Percentiles rank a stretch among this genome's conserved stretches.
Evolutionary conservation across 129 eudicot species (phyloP).

Genomic region (Cynara cardunculus): DNA sequence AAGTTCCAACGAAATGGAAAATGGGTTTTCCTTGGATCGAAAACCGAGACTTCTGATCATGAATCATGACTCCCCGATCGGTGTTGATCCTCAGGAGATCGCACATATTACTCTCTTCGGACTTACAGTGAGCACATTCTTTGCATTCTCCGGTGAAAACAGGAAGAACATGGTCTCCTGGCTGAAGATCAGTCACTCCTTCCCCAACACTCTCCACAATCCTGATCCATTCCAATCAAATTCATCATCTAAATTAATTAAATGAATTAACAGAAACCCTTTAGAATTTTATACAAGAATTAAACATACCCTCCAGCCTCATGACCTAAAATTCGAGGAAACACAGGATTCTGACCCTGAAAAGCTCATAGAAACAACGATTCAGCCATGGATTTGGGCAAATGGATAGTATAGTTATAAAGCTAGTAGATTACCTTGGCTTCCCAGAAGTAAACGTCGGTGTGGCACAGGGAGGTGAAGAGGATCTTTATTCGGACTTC

Average conservation of each 20-base stretch:
- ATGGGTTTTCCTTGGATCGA: conserved; percentile 15
- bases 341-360: conserved; percentile 76
- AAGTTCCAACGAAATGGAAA: conserved; percentile 63
- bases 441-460: conserved; percentile 90
- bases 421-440: conserved; percentile 51
- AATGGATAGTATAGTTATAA: too few relatives aligned
- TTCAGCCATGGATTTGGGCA: too few relatives aligned
- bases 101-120: background rate
- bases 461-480: conserved; percentile 73
- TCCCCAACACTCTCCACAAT: conserved; percentile 58
- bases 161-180: conserved; percentile 74
- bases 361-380: conserved; percentile 1
- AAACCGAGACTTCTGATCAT: background rate
- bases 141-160: conserved; percentile 68
- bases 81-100: conserved; percentile 50
- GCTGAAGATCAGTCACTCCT: conserved; percentile 54
- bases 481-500: conserved; percentile 78
- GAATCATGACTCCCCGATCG: conserved; percentile 51
- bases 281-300: background rate
- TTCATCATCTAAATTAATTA: background rate
- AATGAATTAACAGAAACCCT: background rate
- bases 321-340: conserved; percentile 82
- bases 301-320: conserved; percentile 89
- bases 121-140: background rate
- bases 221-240: conserved; percentile 24